phyloP scores from a whole-genome alignment of 2,329 filamentous ascomycete genomes.

The Epichloe typhina region DNA sequence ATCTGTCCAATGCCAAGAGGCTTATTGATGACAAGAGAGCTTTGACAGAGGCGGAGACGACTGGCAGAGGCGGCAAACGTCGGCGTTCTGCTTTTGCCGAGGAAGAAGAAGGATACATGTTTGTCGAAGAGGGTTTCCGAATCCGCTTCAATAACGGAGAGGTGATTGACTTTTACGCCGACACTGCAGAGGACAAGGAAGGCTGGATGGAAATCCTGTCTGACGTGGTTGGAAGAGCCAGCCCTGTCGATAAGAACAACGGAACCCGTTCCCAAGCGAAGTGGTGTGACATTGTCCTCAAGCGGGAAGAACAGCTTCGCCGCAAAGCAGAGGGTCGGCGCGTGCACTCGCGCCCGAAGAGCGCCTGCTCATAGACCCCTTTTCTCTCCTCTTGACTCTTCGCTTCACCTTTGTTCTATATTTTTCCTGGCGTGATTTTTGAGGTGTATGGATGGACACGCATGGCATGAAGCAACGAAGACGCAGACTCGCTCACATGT shows the following conservation, averaged over 20 bases:
- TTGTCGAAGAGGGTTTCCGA: conserved; percentile 97
- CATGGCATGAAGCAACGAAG: conserved; percentile 3
- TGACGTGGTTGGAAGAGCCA: conserved; percentile 50
- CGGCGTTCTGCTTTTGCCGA: conserved; percentile 93
- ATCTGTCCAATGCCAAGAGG: conserved; percentile 81
- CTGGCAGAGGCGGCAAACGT: conserved; percentile 61
- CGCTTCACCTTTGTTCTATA: background rate
- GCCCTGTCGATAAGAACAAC: conserved; percentile 30
- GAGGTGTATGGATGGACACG: background rate
- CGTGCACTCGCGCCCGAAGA: conserved; percentile 45
- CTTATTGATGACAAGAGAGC: conserved; percentile 84
- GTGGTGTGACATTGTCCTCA: conserved; percentile 57
- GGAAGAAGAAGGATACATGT: conserved; percentile 98
- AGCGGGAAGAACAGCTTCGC: conserved; percentile 47
- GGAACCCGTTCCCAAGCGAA: conserved; percentile 36
- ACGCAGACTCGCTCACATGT: background rate
- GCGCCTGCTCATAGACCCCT: conserved; percentile 28
- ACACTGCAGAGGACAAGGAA: conserved; percentile 76
- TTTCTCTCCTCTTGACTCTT: background rate
- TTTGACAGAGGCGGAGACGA: conserved; percentile 72
- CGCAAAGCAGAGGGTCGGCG: conserved; percentile 38
- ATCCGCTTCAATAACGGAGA: conserved; percentile 98
- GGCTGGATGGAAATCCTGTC: conserved; percentile 84
- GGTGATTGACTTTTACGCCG: conserved; percentile 96
- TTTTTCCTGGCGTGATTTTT: background rate